Conservation (phyloP, 2,329 filamentous ascomycete genomes). For the Xylaria sp. region DNA sequence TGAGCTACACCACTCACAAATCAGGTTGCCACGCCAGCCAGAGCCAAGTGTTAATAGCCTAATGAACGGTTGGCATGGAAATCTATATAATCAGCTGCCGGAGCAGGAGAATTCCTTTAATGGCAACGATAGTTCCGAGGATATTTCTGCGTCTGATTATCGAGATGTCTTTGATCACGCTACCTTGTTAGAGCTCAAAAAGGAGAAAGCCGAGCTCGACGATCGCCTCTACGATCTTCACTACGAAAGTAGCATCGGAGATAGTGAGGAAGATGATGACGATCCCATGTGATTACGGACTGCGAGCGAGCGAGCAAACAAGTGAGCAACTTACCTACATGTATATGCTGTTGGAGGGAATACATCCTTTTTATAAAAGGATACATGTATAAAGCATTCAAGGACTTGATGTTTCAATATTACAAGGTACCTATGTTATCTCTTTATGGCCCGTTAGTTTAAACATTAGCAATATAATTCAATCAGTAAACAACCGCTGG, state of each 20-base stretch:
- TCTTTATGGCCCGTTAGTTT: background rate
- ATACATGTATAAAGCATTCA: background rate
- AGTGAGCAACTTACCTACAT: background rate
- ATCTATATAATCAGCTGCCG: background rate
- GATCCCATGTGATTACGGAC: constrained; percentile 29
- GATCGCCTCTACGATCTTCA: constrained; percentile 40
- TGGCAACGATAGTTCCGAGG: constrained; percentile 7
- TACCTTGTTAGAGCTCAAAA: constrained; percentile 39
- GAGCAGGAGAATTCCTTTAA: background rate
- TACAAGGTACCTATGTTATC: background rate
- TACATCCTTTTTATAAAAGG: background rate
- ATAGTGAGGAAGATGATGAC: constrained; percentile 36
- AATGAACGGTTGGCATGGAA: constrained; percentile 4
- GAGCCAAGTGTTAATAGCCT: background rate
- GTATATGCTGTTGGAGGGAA: background rate
- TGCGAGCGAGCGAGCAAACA: background rate
- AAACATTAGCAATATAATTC: background rate
- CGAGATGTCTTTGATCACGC: constrained; percentile 34
- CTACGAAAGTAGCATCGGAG: constrained; percentile 37
- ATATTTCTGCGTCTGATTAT: constrained; percentile 22
- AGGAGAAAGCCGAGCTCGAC: constrained; percentile 42
- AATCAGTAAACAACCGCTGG: background rate
- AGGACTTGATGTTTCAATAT: background rate
- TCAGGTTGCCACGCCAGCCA: background rate
- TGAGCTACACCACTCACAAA: constrained; percentile 43